Evolutionary conservation across 768 basidiomycete genomes (phyloP), one percentile per base, ranked within the genome.

Genomic region (Calocera cornea): DNA sequence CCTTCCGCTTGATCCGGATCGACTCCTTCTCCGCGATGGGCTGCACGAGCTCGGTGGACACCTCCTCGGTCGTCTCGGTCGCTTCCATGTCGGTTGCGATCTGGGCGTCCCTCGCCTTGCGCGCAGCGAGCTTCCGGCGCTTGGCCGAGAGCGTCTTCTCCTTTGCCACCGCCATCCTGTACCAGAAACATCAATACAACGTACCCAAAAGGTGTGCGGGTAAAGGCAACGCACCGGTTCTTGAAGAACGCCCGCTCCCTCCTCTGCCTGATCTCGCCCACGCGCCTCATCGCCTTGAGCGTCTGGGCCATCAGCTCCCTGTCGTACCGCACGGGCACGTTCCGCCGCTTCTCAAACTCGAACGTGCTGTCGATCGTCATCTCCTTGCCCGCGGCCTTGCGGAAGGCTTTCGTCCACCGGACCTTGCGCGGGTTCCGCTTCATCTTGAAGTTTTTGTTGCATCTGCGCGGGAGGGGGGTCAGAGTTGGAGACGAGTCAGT

Each of bases 391-490:
- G 95, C 91, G 22, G 97, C 94, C 78, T 93, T 95, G 71, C 97
- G 85, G 83, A 99, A 99, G 24, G 97, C 97, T 78, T 99, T 99
- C 50, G 97, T 99, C 97, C 97, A 99, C 72, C 92, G 83, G 40
- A 99, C 95, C 79, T 99, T 99, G 69, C 97, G 87, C 50, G 97
- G 97, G 79, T 98, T 99, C 41, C 97, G 89, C 81, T 98, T 98
- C 97, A 98, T 97, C 93, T 99, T 99, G 86, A 99, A 99, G 79
- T 97, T 99, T 80, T 98, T 98, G 78, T 97, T 92, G 76, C 97
- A 97, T 82, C 92, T 95, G 65, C 16, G 65, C 66, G 17, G 24
- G 41, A 41, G 3, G 66, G 27, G 72, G 17, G 73, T 67, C 38
- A 72, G 70, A 17, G 70, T 60, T 16, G 36, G 49, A 38, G n/a